Evolutionary conservation across 805 yeast genomes (phyloP).

Genomic region (Lachancea cidri): DNA sequence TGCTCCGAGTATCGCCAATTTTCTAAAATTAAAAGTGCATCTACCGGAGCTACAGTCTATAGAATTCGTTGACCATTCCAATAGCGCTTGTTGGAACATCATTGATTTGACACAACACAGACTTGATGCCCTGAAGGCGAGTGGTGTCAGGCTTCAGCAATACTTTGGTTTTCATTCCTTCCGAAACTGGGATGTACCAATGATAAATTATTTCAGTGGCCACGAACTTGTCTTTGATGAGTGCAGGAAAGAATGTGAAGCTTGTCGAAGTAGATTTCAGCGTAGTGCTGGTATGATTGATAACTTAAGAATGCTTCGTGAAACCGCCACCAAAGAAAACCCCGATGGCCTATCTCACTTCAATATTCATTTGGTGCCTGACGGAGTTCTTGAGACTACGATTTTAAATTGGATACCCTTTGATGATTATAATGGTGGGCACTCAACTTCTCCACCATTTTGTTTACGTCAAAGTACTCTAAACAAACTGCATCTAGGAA

Average conservation of each 20-base stretch:
- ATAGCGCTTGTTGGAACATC: not conserved
- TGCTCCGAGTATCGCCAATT: too few species aligned
- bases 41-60: not conserved
- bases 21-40: not conserved
- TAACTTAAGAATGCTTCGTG: conserved; percentile 16
- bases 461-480: conserved; percentile 18
- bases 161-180: conserved; percentile 24
- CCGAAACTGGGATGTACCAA: conserved; percentile 23
- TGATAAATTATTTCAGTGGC: conserved; percentile 19
- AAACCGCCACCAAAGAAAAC: conserved; percentile 17
- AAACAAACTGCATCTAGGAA: conserved; percentile 15
- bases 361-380: conserved; percentile 21
- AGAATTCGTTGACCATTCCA: not conserved
- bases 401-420: conserved; percentile 24
- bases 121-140: not conserved
- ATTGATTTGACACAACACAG: not conserved
- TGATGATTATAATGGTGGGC: conserved; percentile 4
- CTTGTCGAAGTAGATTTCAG: not conserved
- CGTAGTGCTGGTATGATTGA: not conserved
- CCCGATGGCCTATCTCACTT: conserved; percentile 23
- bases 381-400: conserved; percentile 16
- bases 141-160: conserved; percentile 1
- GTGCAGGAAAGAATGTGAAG: not conserved
- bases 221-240: conserved; percentile 24
- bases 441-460: conserved; percentile 14